Percentiles rank a stretch among this genome's conserved stretches.
phyloP scores from a whole-genome alignment of 352 stramenopile genomes.

The Globisporangium solare region DNA sequence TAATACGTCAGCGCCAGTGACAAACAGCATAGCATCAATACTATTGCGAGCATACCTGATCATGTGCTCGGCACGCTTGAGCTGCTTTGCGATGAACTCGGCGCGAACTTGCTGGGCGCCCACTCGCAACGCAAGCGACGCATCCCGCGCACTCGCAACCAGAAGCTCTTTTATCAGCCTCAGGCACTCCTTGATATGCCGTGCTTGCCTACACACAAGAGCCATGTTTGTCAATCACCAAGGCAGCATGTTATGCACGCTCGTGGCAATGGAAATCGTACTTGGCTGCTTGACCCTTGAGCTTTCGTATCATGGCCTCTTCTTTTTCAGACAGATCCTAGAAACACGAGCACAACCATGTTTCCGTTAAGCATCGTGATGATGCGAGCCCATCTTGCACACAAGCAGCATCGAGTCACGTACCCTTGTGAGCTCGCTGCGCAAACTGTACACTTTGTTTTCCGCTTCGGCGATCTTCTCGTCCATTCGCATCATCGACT shows the following conservation, averaged over 20 bases:
- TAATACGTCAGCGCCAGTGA: not conserved
- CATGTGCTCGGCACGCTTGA: slow-evolving; percentile 45
- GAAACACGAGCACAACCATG: not conserved
- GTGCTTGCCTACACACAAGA: slow-evolving; percentile 40
- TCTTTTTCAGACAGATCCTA: slow-evolving; percentile 77
- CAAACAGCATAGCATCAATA: not conserved
- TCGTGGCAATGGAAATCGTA: slow-evolving; percentile 19
- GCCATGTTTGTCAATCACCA: no score
- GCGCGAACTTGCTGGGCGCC: slow-evolving; percentile 65
- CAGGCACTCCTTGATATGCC: slow-evolving; percentile 61
- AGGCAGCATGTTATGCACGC: not conserved
- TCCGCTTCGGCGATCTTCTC: slow-evolving; percentile 70
- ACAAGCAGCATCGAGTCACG: not conserved
- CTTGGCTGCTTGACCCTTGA: slow-evolving; percentile 66
- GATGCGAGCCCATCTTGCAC: not conserved
- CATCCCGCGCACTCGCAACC: slow-evolving; percentile 40
- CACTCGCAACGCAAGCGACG: slow-evolving; percentile 46
- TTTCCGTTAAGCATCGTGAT: no score
- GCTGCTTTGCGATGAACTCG: slow-evolving; percentile 53
- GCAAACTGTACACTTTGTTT: slow-evolving; percentile 65
- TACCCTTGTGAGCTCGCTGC: slow-evolving; percentile 69
- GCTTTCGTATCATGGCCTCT: slow-evolving; percentile 65
- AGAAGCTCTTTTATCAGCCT: slow-evolving; percentile 51
- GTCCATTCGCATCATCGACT: slow-evolving; percentile 62
- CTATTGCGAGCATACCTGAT: slow-evolving; percentile 29